phyloP scores from a whole-genome alignment of 2,329 filamentous ascomycete genomes.

The Fusarium sp. region DNA sequence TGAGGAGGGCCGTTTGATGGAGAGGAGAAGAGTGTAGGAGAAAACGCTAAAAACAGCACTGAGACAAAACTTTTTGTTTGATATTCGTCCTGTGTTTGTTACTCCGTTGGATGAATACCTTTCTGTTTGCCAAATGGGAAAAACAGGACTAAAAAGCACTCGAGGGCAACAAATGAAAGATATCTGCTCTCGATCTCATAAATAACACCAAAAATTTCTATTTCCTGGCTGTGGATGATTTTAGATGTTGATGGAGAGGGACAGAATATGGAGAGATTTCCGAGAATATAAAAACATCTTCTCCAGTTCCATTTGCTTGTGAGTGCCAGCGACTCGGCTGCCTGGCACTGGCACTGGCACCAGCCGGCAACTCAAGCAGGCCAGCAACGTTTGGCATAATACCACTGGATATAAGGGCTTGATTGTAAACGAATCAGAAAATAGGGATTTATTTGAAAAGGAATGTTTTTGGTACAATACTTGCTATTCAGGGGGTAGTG shows the following conservation, averaged over 20 bases:
- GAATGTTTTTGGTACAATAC: not conserved
- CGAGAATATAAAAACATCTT: not conserved
- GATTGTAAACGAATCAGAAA: not conserved
- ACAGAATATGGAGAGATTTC: not conserved
- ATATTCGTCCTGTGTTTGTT: slow-evolving; percentile 3
- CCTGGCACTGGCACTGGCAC: slow-evolving; percentile 19
- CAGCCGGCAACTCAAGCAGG: not conserved
- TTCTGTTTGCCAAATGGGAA: slow-evolving; percentile 24
- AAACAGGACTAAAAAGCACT: not conserved
- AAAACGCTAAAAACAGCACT: slow-evolving; percentile 3
- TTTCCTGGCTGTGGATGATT: not conserved
- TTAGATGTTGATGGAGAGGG: not conserved
- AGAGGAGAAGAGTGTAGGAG: slow-evolving; percentile 12
- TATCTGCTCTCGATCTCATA: not conserved
- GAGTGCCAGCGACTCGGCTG: not conserved
- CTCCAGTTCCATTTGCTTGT: not conserved
- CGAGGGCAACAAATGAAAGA: not conserved
- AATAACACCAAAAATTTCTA: not conserved
- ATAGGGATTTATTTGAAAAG: not conserved
- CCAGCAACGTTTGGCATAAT: not conserved
- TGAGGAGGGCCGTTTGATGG: not conserved
- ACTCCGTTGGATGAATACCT: not conserved
- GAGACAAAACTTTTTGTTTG: slow-evolving; percentile 3
- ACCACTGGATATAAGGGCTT: not conserved
- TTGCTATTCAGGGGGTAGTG: not conserved